phyloP scores from a whole-genome alignment of 1,284 basidiomycete genomes.

The Cryptococcus wingfieldii region DNA sequence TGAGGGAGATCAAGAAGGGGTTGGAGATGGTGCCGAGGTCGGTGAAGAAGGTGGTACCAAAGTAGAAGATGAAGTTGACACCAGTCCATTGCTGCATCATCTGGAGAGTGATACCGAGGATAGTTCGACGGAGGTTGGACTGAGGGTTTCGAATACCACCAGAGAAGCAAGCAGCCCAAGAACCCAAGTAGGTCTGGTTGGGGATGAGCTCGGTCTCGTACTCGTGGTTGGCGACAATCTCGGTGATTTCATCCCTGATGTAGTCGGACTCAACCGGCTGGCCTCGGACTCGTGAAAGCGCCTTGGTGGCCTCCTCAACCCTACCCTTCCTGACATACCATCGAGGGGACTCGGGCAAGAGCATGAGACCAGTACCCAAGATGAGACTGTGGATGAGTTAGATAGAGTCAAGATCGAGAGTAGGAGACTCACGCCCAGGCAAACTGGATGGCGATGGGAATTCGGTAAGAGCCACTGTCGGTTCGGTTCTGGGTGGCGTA shows the following conservation, averaged over 20 bases:
- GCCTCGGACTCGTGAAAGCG: conserved; percentile 60
- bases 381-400: conserved; percentile 11
- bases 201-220: conserved; percentile 55
- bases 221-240: conserved; percentile 66
- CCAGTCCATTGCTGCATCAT: conserved; percentile 72
- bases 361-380: conserved; percentile 51
- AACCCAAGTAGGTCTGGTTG: conserved; percentile 28
- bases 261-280: conserved; percentile 54
- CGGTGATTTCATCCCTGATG: conserved; percentile 60
- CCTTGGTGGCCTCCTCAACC: conserved; percentile 58
- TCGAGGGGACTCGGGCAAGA: conserved; percentile 79
- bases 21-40: conserved; percentile 63
- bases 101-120: conserved; percentile 58
- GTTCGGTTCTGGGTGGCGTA: conserved; percentile 64
- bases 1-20: conserved; percentile 69
- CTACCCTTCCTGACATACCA: conserved; percentile 70
- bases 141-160: conserved; percentile 53
- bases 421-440: conserved; percentile 33
- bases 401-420: not conserved
- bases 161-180: conserved; percentile 42
- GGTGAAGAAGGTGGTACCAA: conserved; percentile 38
- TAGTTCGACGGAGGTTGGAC: conserved; percentile 66
- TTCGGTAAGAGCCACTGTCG: conserved; percentile 65
- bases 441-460: conserved; percentile 74
- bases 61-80: conserved; percentile 67